Evolutionary conservation across 148 eudicot genomes (phyloP).

Genomic region (Diospyros kaki): DNA sequence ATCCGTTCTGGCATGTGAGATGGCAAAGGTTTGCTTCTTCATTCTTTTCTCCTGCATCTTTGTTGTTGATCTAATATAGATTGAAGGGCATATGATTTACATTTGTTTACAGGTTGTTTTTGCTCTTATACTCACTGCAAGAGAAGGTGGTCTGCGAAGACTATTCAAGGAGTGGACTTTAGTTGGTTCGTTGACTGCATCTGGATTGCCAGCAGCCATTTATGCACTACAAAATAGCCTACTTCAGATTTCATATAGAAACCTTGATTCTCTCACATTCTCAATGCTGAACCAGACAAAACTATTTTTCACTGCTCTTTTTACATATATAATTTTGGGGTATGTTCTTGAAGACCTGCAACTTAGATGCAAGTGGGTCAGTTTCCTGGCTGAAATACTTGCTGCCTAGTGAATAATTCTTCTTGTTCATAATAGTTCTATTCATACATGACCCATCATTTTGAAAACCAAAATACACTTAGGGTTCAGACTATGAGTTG

Average conservation of each 20-base stretch:
- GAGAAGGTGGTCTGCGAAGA: conserved; percentile 67
- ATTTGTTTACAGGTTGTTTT: conserved; percentile 57
- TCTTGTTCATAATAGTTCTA: not conserved
- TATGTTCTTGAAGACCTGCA: conserved; percentile 20
- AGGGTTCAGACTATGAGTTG: not conserved
- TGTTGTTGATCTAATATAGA: not conserved
- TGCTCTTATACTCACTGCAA: conserved; percentile 61
- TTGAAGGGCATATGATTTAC: conserved; percentile 7
- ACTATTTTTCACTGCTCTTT: conserved; percentile 83
- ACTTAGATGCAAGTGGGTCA: not conserved
- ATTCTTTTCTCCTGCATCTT: not conserved
- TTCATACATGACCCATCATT: not conserved
- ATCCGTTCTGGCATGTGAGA: conserved; percentile 80
- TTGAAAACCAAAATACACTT: not conserved
- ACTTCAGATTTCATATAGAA: conserved; percentile 92
- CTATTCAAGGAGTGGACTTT: conserved; percentile 80
- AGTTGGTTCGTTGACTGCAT: conserved; percentile 70
- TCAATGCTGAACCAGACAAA: conserved; percentile 96
- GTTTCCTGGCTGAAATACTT: conserved; percentile 1
- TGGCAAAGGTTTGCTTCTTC: conserved; percentile 53
- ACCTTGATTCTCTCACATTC: conserved; percentile 93
- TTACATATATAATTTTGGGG: conserved; percentile 80
- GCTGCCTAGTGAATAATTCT: not conserved
- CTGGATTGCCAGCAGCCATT: conserved; percentile 95
- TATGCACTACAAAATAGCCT: conserved; percentile 93